Conservation (phyloP, 2,329 filamentous ascomycete genomes). For the Hypoxylon sp. region DNA sequence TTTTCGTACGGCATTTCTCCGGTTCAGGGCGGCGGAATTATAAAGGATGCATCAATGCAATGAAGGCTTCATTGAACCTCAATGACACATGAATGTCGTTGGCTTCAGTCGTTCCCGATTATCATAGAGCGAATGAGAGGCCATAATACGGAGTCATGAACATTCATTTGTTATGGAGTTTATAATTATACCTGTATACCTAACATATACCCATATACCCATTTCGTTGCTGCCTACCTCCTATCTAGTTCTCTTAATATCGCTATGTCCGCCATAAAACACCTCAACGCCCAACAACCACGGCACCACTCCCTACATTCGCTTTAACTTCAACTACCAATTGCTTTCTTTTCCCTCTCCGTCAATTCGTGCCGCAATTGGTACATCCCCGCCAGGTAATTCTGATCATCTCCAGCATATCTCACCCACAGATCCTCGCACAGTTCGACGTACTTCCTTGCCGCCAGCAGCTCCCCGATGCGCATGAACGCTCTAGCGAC, state of each 20-base stretch:
- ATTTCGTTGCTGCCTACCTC: neutral
- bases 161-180: neutral
- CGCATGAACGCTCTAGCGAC: slow-evolving; percentile 36
- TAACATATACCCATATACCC: too few relatives aligned
- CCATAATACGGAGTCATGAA: neutral
- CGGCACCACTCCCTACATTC: neutral
- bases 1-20: neutral
- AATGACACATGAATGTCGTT: neutral
- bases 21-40: neutral
- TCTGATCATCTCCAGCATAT: slow-evolving; percentile 35
- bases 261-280: neutral
- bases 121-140: neutral
- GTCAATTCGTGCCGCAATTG: slow-evolving; percentile 32
- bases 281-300: neutral
- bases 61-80: neutral
- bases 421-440: slow-evolving; percentile 34
- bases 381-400: slow-evolving; percentile 31
- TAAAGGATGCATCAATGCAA: neutral
- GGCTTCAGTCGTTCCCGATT: neutral
- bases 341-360: slow-evolving; percentile 24
- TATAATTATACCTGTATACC: neutral
- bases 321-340: neutral
- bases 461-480: slow-evolving; percentile 16
- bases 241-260: neutral
- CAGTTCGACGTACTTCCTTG: slow-evolving; percentile 31